Evolutionary conservation across 2,329 filamentous ascomycete genomes (phyloP), one percentile per base, ranked within the genome.

Genomic region (Diaporthe eres): DNA sequence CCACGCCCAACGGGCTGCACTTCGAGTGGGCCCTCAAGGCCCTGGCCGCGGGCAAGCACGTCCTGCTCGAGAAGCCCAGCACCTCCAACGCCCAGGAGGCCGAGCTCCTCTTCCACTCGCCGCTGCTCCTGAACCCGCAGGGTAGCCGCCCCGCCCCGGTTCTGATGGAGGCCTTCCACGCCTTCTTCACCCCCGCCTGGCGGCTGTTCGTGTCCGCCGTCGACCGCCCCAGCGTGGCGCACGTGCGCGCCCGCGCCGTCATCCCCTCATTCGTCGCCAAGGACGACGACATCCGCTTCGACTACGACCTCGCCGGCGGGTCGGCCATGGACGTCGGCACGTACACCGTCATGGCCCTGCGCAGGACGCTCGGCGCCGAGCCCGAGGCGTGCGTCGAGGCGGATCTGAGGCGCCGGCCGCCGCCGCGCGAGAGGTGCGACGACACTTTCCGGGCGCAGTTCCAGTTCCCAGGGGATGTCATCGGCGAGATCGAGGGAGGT

Each of bases 41-140:
- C 4, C 81, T 91, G 31, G 78, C 81, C 31, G 85, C 85, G 4
- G 87, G 87, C 5, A 91, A 90, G 77, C 88, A 91, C 78, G 88
- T 91, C 28, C 84, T 91, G 0, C 81, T 90, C 3, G 89, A 91
- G 79, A 90, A 90, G 79, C 89, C 89, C 0, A 84, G 85, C 0
- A 84, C 83, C n/a, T 84, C 84, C 37, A 90, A 89, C 78, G 79
- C 82, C 4, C 75, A 68, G 0, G 87, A 91, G 79, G 88, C 88
- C 3, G 79, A 80, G 25, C 77, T 78, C 0, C 83, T 90, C 22
- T 90, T 90, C 79, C 81, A 79, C 42, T 81, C 82, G 28, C 83
- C 84, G 0, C 75, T 84, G 19, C 78, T 87, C 60, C 76, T 77
- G 6, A 68, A 79, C 0, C 80, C 82, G 1, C 78, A 81, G 22